Conservation (phyloP, 208 protist genomes). For the Naegleria lovaniensis region DNA sequence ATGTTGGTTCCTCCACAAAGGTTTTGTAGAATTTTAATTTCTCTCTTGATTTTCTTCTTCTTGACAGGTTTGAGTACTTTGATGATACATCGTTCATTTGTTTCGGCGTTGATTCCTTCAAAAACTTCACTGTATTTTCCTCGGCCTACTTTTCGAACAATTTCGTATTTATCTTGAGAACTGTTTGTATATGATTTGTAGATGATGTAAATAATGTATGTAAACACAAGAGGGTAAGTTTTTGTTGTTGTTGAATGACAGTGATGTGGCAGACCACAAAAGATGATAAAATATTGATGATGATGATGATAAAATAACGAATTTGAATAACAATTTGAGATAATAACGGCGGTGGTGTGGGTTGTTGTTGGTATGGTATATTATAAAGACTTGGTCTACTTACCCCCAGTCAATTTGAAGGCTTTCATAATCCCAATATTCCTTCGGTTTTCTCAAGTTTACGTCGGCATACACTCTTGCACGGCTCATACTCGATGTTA, state of each 20-base stretch:
- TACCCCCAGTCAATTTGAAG: conserved; percentile 74
- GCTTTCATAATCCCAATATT: conserved; percentile 90
- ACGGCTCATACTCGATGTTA: neutral
- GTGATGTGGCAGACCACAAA: neutral
- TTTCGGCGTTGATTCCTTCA: conserved; percentile 78
- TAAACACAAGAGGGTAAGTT: too few relatives aligned
- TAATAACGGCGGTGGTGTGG: too few relatives aligned
- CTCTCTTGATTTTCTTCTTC: conserved; percentile 96
- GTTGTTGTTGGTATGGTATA: too few relatives aligned
- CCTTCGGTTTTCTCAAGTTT: conserved; percentile 70
- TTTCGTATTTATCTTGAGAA: conserved; percentile 87
- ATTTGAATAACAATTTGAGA: too few relatives aligned
- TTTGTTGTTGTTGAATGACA: too few relatives aligned
- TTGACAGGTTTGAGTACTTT: conserved; percentile 98
- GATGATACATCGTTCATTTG: conserved; percentile 84
- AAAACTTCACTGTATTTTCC: conserved; percentile 99
- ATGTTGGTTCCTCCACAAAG: conserved; percentile 96
- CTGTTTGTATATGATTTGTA: conserved; percentile 37
- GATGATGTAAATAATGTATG: too few relatives aligned
- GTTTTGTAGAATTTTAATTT: conserved; percentile 97
- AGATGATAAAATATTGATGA: too few relatives aligned
- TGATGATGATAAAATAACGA: too few relatives aligned
- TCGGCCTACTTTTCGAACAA: conserved; percentile 85
- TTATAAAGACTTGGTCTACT: too few relatives aligned
- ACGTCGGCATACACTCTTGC: conserved; percentile 47